Conservation (phyloP, 306 rosid genomes). For the Purshia tridentata region DNA sequence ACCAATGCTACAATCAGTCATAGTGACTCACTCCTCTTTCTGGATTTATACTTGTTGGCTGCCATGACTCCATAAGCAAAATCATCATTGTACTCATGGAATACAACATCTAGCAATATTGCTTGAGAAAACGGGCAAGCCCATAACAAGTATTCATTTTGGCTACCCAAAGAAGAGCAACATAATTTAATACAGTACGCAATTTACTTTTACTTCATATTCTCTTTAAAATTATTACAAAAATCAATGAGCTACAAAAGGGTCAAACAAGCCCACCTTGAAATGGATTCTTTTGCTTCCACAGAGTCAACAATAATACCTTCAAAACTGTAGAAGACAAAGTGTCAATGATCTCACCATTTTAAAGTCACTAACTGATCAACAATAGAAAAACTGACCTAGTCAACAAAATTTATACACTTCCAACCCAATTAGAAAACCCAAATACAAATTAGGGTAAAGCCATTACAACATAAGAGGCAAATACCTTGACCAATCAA, state of each 20-base stretch:
- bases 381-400: not conserved
- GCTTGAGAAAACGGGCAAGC: not conserved
- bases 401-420: not conserved
- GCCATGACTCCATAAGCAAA: not conserved
- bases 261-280: slow-evolving; percentile 62
- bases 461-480: slow-evolving; percentile 10
- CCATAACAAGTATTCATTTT: not conserved
- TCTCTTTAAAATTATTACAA: not conserved
- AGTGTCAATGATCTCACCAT: slow-evolving; percentile 13
- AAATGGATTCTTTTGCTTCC: slow-evolving; percentile 67
- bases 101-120: not conserved
- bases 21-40: not conserved
- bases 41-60: not conserved
- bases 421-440: not conserved
- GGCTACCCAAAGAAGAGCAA: not conserved
- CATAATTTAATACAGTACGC: not conserved
- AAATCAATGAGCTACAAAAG: slow-evolving; percentile 14
- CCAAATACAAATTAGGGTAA: not conserved
- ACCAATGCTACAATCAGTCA: not conserved
- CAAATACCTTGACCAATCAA: slow-evolving; percentile 85
- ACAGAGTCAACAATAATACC: slow-evolving; percentile 77
- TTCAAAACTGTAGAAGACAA: slow-evolving; percentile 65
- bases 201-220: not conserved
- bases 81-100: not conserved
- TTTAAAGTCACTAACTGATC: not conserved